phyloP scores from a whole-genome alignment of 306 rosid species.

The Glycine soja region DNA sequence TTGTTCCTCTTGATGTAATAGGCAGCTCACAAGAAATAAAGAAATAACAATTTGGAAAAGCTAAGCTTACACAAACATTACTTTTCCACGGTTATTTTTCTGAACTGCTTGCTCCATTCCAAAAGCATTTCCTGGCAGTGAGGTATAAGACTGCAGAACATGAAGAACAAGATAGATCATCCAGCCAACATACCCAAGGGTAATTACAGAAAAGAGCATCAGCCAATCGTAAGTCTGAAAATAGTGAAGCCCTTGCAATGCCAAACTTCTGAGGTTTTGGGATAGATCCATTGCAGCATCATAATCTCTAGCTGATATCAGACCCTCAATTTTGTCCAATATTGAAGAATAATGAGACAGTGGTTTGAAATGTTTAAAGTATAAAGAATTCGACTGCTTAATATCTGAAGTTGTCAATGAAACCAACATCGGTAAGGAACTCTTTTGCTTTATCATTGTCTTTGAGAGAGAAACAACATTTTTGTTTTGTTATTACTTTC shows the following conservation, averaged over 20 bases:
- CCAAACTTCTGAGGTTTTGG: constrained; percentile 76
- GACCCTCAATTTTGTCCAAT: constrained; percentile 72
- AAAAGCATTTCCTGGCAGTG: constrained; percentile 60
- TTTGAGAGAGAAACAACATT: constrained; percentile 7
- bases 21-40: constrained; percentile 39
- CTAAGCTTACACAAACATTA: constrained; percentile 63
- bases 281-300: constrained; percentile 74
- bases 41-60: constrained; percentile 41
- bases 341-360: constrained; percentile 65
- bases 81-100: constrained; percentile 66
- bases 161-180: constrained; percentile 83
- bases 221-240: constrained; percentile 96
- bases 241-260: constrained; percentile 87
- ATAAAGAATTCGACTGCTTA: constrained; percentile 69
- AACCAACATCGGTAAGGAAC: constrained; percentile 46
- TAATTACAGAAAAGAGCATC: constrained; percentile 86
- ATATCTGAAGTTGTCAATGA: constrained; percentile 76
- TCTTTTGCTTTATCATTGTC: constrained; percentile 30
- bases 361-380: constrained; percentile 87
- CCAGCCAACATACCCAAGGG: constrained; percentile 92
- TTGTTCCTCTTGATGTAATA: constrained; percentile 28
- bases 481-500: constrained; percentile 10
- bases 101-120: constrained; percentile 59
- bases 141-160: constrained; percentile 87
- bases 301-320: constrained; percentile 67